phyloP scores from a whole-genome alignment of 2,329 filamentous ascomycete species.

The Talaromyces sp. region DNA sequence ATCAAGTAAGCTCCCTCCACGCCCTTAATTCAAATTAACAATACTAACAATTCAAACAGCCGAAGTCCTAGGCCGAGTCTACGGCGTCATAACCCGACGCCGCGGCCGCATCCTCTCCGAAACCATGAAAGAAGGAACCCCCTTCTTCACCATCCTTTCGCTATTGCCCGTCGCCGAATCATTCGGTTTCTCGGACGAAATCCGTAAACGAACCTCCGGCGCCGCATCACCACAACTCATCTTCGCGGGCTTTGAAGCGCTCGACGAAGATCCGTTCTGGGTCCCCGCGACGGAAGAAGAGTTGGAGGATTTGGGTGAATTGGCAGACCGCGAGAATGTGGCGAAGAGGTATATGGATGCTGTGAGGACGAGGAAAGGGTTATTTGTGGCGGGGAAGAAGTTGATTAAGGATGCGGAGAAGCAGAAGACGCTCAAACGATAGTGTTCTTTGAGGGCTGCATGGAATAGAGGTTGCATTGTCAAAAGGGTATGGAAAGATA shows the following conservation, averaged over 20 bases:
- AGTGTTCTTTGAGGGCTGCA: too few relatives aligned
- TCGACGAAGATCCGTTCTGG: constrained; percentile 98
- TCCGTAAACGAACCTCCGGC: constrained; percentile 88
- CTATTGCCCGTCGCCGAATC: constrained; percentile 89
- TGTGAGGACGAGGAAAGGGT: constrained; percentile 80
- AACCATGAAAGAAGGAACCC: constrained; percentile 88
- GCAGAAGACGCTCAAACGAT: constrained; percentile 70
- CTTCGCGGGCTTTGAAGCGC: constrained; percentile 86
- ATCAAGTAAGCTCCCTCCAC: constrained; percentile 59
- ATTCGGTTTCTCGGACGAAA: constrained; percentile 95
- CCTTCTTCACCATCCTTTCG: constrained; percentile 91
- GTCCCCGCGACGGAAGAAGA: constrained; percentile 95
- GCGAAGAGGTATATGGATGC: constrained; percentile 94
- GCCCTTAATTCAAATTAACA: background rate
- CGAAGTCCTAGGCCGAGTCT: constrained; percentile 91
- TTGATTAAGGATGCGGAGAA: constrained; percentile 86
- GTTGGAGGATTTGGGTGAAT: constrained; percentile 89
- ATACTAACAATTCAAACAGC: constrained; percentile 47
- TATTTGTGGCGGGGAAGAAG: constrained; percentile 75
- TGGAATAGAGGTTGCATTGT: constrained; percentile 5
- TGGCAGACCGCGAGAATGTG: constrained; percentile 91
- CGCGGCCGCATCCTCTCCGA: constrained; percentile 87
- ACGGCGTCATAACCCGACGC: constrained; percentile 94
- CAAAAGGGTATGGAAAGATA: background rate
- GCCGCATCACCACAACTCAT: constrained; percentile 89